Conservation (phyloP, 805 yeast species). For the Lipomyces spencermartinsiae region DNA sequence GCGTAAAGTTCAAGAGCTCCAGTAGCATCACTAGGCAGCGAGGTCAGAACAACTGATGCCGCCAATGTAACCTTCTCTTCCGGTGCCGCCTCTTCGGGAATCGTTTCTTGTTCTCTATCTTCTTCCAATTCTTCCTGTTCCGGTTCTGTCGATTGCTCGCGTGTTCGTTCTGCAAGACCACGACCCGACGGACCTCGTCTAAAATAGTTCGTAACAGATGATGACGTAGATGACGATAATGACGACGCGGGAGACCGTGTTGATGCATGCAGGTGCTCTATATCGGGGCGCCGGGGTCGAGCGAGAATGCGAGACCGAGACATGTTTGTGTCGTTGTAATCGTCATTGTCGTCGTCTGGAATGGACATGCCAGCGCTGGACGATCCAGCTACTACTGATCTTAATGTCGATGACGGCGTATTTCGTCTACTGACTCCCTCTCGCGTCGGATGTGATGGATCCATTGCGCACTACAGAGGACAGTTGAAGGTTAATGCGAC, state of each 20-base stretch:
- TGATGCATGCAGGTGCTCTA: neutral
- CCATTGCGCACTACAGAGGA: neutral
- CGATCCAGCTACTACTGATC: neutral
- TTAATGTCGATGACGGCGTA: neutral
- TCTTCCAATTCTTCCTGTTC: neutral
- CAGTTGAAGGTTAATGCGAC: neutral
- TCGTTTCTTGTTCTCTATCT: conserved; percentile 27
- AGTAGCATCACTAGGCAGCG: conserved; percentile 45
- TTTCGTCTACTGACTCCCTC: neutral
- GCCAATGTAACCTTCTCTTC: conserved; percentile 44
- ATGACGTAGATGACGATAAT: conserved; percentile 2
- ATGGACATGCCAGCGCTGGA: neutral
- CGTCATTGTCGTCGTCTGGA: neutral
- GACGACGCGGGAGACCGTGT: conserved; percentile 5
- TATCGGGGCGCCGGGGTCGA: neutral
- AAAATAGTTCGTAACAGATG: conserved; percentile 4
- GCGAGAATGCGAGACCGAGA: neutral
- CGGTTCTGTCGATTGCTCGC: neutral
- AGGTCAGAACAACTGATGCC: conserved; percentile 45
- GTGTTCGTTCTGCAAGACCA: neutral
- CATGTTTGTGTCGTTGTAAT: neutral
- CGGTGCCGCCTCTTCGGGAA: conserved; percentile 44
- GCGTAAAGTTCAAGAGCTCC: conserved; percentile 42
- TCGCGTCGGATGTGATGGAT: neutral
- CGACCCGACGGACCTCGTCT: conserved; percentile 1